Evolutionary conservation across 345 rosid genomes (phyloP).

Genomic region (Acer campestre): DNA sequence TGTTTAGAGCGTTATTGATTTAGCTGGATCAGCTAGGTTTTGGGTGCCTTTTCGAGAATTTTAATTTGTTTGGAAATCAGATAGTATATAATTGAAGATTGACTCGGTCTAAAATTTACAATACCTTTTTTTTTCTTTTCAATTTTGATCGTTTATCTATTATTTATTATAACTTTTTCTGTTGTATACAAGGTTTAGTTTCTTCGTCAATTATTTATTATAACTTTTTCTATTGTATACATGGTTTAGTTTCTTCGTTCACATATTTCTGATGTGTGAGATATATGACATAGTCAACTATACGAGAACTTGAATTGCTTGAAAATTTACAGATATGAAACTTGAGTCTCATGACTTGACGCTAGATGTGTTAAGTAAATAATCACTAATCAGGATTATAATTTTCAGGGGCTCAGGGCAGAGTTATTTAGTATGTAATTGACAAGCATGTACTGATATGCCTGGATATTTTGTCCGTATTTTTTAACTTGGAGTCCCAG

Average conservation of each 20-base stretch:
- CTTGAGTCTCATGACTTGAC: not conserved
- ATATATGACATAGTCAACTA: not conserved
- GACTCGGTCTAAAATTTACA: not conserved
- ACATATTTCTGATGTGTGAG: not conserved
- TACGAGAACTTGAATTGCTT: not conserved
- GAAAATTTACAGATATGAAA: not conserved
- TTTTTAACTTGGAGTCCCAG: not conserved
- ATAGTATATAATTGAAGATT: not conserved
- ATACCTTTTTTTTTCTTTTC: not conserved
- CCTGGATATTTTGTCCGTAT: not conserved
- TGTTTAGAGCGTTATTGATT: not conserved
- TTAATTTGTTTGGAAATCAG: not conserved
- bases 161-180: not conserved
- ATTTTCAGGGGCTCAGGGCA: not conserved
- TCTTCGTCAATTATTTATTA: not conserved
- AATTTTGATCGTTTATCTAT: no score
- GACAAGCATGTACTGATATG: not conserved
- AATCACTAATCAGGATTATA: conserved; percentile 1
- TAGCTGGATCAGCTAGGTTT: conserved; percentile 9
- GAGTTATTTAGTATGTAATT: not conserved
- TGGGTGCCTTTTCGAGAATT: not conserved
- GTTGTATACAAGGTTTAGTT: not conserved
- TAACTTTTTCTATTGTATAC: not conserved
- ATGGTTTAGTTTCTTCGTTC: not conserved
- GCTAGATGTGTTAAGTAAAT: not conserved